Base-by-base conservation (phyloP, 2,329 filamentous ascomycete species). In the Trichoderma sp. region DNA sequence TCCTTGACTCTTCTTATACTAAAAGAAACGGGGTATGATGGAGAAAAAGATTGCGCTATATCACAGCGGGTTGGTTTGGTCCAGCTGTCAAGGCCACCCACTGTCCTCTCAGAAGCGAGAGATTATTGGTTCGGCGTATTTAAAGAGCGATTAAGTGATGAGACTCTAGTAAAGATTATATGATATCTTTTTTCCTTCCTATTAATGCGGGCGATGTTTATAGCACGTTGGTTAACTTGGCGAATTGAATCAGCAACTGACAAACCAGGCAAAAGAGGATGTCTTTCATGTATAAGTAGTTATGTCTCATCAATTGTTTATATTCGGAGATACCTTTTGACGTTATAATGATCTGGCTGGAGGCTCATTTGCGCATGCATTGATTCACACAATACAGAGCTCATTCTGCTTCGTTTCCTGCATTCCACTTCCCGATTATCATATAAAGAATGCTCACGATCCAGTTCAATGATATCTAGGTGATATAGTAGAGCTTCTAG, bases 1-100 rank as follows among this genome's bases (percentile, higher is more conserved):
- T 50, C 65, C 10, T 17, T 68, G 29, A 25, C 32, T 7, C 50
- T 53, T 22, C 42, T 68, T 50, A 13, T 60, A 34, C 27, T 68
- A 4, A 50, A 19, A 4, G 17, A 29, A 9, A 29, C 10, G 7
- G 32, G 32, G 9, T 45, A 67, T 8, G 64, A 60, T 53, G 39
- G 29, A 13, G 8, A 37, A 17, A n/a, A 32, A 19, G 12, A 45
- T 3, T 54, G 64, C 22, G 7, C 9, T 5, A 15, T 63, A 15
- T 67, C 32, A 42, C 32, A 67, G 6, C 42, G 64, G 5, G 2
- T 67, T 5, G 64, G 64, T 1, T 22, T 67, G 7, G 19, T 63
- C 8, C 37, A 67, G 17, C 6, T 67, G 12, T 67, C 17, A 2
- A 67, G 17, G 19, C 64, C 64, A 7, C 57, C 64, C 4, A 37